Evolutionary conservation across 2,329 filamentous ascomycete species (phyloP).

Genomic region (Lanzia echinophila): DNA sequence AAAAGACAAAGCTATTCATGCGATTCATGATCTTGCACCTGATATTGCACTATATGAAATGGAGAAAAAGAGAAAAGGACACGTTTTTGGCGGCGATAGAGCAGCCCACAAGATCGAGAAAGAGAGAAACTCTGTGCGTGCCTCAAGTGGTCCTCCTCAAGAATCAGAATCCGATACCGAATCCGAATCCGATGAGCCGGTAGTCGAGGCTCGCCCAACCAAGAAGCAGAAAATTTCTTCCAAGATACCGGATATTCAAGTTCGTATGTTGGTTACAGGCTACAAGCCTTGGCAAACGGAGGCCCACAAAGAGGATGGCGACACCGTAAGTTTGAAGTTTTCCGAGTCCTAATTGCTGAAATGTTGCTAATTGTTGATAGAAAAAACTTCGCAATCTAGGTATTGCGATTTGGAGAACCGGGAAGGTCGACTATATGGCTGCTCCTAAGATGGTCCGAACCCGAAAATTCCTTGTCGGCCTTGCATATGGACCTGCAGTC

Average conservation of each 20-base stretch:
- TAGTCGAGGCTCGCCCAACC: conserved; percentile 42
- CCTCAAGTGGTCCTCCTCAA: conserved; percentile 33
- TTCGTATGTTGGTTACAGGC: conserved; percentile 75
- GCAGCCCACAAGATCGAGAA: conserved; percentile 53
- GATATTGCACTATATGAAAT: conserved; percentile 91
- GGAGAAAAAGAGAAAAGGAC: conserved; percentile 70
- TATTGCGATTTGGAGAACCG: conserved; percentile 68
- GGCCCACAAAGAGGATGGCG: conserved; percentile 65
- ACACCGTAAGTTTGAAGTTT: conserved; percentile 56
- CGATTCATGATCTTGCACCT: conserved; percentile 67
- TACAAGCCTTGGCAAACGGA: conserved; percentile 77
- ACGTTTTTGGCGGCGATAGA: conserved; percentile 55
- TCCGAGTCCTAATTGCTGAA: neutral
- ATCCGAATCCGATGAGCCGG: too few relatives aligned
- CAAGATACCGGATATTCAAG: conserved; percentile 57
- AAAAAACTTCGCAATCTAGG: conserved; percentile 76
- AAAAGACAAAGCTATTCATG: conserved; percentile 75
- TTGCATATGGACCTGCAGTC: conserved; percentile 74
- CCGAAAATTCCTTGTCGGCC: conserved; percentile 83
- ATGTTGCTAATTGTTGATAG: conserved; percentile 39
- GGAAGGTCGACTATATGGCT: conserved; percentile 75
- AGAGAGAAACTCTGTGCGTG: conserved; percentile 31
- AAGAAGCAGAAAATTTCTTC: conserved; percentile 53
- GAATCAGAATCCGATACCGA: conserved; percentile 34
- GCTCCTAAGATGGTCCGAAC: conserved; percentile 84